A percentile compares a stretch with the other conserved stretches of the same genome.
Conservation (phyloP, 306 rosid genomes). For the Quercus bicolor region DNA sequence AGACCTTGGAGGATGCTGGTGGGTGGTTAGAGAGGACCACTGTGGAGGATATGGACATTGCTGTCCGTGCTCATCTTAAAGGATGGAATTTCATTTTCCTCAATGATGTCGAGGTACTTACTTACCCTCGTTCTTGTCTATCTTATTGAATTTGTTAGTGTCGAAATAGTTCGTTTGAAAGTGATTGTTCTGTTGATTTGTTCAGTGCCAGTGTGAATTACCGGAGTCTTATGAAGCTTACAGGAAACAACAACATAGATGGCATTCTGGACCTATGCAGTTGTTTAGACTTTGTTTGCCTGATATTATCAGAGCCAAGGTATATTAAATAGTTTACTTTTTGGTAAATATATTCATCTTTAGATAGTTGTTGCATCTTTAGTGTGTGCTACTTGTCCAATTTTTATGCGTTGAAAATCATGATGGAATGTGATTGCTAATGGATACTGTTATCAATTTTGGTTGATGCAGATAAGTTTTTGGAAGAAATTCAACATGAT, state of each 20-base stretch:
- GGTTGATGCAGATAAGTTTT: conserved; percentile 68
- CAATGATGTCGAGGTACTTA: conserved; percentile 81
- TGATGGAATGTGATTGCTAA: conserved; percentile 18
- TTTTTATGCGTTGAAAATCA: not conserved
- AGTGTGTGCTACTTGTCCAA: not conserved
- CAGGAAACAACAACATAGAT: conserved; percentile 85
- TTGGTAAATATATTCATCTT: not conserved
- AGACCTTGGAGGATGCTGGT: conserved; percentile 82
- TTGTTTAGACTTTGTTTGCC: conserved; percentile 89
- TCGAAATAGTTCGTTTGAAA: not conserved
- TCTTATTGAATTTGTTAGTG: not conserved
- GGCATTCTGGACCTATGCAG: conserved; percentile 99
- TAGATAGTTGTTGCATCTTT: not conserved
- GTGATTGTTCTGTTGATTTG: conserved; percentile 22
- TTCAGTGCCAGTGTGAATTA: conserved; percentile 88
- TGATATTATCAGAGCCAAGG: conserved; percentile 61
- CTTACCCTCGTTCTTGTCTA: not conserved
- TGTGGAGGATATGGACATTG: conserved; percentile 95
- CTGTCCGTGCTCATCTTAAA: conserved; percentile 90
- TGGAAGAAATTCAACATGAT: conserved; percentile 90
- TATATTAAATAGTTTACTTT: conserved; percentile 1
- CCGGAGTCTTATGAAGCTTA: conserved; percentile 97
- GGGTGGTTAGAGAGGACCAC: conserved; percentile 98
- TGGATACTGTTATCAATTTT: conserved; percentile 11
- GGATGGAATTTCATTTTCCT: conserved; percentile 97